Percentiles rank a stretch among this genome's conserved stretches.
Evolutionary conservation across 306 rosid genomes (phyloP).

Genomic region (Sesbania bispinosa): DNA sequence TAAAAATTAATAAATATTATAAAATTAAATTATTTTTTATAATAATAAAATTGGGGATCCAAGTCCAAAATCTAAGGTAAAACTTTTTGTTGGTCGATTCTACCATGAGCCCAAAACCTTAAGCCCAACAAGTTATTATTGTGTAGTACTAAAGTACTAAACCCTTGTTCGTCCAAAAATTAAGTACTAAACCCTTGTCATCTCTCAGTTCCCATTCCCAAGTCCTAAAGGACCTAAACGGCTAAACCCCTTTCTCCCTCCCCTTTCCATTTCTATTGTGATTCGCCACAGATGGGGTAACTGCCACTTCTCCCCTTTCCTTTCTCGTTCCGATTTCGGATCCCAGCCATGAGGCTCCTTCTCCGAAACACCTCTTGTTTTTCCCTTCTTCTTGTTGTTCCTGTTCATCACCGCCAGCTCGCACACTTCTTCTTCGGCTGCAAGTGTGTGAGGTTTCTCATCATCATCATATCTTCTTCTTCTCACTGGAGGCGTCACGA

Average conservation of each 20-base stretch:
- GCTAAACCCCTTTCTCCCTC: background rate
- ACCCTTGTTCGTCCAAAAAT: no score
- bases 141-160: no score
- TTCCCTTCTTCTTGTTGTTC: slow-evolving; percentile 7
- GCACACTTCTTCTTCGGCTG: slow-evolving; percentile 18
- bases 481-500: slow-evolving; percentile 36
- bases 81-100: no score
- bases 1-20: no score
- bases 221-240: no score
- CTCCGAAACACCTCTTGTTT: background rate
- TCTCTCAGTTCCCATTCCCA: no score
- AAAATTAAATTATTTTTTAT: no score
- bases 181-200: no score
- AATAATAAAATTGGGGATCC: no score
- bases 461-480: background rate
- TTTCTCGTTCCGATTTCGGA: background rate
- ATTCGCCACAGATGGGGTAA: background rate
- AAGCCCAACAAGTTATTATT: background rate
- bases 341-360: slow-evolving; percentile 24
- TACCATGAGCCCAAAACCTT: background rate
- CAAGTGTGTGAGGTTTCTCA: slow-evolving; percentile 32
- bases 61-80: no score
- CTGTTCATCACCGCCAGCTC: background rate
- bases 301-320: background rate
- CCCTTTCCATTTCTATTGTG: background rate